A percentile compares a stretch with the other conserved stretches of the same genome.
phyloP scores from a whole-genome alignment of 768 basidiomycete species.

The Tulasnella sp. region DNA sequence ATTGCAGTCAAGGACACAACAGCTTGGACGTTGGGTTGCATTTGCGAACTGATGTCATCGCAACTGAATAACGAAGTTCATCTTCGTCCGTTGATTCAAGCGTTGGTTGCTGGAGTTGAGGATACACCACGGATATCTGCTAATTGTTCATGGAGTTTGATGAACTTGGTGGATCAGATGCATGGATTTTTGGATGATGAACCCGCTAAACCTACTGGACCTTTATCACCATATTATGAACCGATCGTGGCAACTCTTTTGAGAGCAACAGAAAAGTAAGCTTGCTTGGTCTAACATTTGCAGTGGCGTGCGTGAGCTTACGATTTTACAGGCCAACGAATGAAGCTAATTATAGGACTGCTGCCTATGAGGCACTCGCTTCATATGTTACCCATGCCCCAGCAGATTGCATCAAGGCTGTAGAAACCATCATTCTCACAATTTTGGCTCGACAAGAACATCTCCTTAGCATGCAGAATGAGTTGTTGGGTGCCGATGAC shows the following conservation, averaged over 20 bases:
- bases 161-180: slow-evolving; percentile 89
- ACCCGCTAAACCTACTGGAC: slow-evolving; percentile 42
- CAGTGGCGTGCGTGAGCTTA: slow-evolving; percentile 8
- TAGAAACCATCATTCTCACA: slow-evolving; percentile 68
- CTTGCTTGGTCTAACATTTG: slow-evolving; percentile 5
- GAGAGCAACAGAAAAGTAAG: slow-evolving; percentile 74
- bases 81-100: slow-evolving; percentile 67
- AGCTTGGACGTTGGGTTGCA: slow-evolving; percentile 93
- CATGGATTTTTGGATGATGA: slow-evolving; percentile 52
- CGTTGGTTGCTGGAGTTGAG: slow-evolving; percentile 65
- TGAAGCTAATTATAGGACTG: slow-evolving; percentile 85
- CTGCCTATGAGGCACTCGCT: slow-evolving; percentile 91
- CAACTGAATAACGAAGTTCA: slow-evolving; percentile 85
- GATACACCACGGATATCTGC: slow-evolving; percentile 77
- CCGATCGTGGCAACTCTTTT: slow-evolving; percentile 75
- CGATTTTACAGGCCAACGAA: slow-evolving; percentile 47
- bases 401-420: slow-evolving; percentile 61
- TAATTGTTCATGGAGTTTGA: slow-evolving; percentile 93
- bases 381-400: slow-evolving; percentile 74
- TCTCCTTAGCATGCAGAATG: slow-evolving; percentile 71
- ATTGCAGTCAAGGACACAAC: slow-evolving; percentile 89
- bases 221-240: slow-evolving; percentile 81
- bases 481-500: slow-evolving; percentile 90
- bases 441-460: slow-evolving; percentile 87
- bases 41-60: slow-evolving; percentile 77